These are phyloP conservation scores for Fusarium oxysporum DNA, from an alignment of 2,329 filamentous ascomycete species.

Conservation along the genomic window DNA sequence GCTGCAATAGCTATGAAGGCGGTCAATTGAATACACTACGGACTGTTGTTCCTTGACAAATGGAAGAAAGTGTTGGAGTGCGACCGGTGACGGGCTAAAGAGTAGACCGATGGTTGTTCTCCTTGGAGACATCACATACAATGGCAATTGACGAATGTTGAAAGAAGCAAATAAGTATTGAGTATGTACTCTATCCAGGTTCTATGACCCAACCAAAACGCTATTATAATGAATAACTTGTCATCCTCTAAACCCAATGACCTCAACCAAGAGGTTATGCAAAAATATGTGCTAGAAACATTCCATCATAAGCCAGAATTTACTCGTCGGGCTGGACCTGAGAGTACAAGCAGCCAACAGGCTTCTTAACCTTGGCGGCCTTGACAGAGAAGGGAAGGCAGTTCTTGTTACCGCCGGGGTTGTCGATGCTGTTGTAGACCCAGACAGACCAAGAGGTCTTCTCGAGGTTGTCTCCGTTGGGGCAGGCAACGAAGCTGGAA, in stretches of 20 bases:
- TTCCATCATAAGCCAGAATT: not conserved
- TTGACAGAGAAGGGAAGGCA: conserved; percentile 53
- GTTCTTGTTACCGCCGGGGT: conserved; percentile 52
- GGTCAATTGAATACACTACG: accelerated
- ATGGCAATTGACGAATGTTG: not conserved
- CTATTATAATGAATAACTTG: conserved; percentile 10
- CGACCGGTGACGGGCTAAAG: accelerated
- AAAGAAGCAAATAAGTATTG: conserved; percentile 4
- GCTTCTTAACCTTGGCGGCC: conserved; percentile 44
- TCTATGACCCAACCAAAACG: not conserved
- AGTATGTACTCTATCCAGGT: conserved; percentile 12
- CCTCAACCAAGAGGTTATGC: not conserved
- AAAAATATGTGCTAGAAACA: not conserved
- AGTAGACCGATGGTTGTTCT: not conserved
- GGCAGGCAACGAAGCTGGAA: conserved; percentile 64
- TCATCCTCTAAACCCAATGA: not conserved
- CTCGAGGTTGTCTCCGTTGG: conserved; percentile 49
- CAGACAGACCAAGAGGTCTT: conserved; percentile 55
- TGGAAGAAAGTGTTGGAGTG: not conserved
- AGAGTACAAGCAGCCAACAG: conserved; percentile 55
- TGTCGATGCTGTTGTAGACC: conserved; percentile 46
- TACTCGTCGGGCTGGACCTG: conserved; percentile 1
- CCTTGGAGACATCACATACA: not conserved
- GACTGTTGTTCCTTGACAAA: not conserved
- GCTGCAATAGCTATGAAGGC: not conserved